These are phyloP conservation scores for Carpinus viminea DNA, from an alignment of 306 rosid species.

Conservation along the genomic window DNA sequence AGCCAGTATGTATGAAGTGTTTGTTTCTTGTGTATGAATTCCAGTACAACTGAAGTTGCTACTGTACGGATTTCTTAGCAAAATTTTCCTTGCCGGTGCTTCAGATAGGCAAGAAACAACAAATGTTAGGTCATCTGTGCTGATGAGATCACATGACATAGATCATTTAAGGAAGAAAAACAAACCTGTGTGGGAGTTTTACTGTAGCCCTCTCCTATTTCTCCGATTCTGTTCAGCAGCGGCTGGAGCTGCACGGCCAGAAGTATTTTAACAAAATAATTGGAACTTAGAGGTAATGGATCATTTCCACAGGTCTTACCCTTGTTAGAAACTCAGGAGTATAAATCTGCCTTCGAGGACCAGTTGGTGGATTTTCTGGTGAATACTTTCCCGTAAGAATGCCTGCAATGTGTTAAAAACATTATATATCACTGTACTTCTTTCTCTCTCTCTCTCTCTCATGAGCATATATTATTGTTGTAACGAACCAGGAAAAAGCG, in stretches of 20 bases:
- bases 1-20: neutral
- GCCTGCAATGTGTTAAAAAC: constrained; percentile 46
- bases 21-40: neutral
- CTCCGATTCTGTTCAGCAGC: constrained; percentile 59
- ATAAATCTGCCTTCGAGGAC: constrained; percentile 80
- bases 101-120: neutral
- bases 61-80: neutral
- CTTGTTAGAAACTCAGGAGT: constrained; percentile 67
- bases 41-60: neutral
- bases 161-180: constrained; percentile 19
- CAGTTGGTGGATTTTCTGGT: constrained; percentile 72
- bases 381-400: constrained; percentile 83
- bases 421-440: neutral
- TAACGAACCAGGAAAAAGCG: no score
- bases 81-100: neutral
- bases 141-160: constrained; percentile 7
- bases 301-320: constrained; percentile 36
- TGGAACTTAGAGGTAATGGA: constrained; percentile 14
- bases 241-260: constrained; percentile 79
- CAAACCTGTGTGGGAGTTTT: constrained; percentile 76
- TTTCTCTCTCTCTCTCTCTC: no score
- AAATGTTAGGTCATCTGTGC: neutral
- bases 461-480: no score
- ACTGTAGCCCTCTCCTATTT: constrained; percentile 62
- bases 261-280: constrained; percentile 27